Conservation (phyloP, 768 basidiomycete genomes). For the Roridomyces roridus region DNA sequence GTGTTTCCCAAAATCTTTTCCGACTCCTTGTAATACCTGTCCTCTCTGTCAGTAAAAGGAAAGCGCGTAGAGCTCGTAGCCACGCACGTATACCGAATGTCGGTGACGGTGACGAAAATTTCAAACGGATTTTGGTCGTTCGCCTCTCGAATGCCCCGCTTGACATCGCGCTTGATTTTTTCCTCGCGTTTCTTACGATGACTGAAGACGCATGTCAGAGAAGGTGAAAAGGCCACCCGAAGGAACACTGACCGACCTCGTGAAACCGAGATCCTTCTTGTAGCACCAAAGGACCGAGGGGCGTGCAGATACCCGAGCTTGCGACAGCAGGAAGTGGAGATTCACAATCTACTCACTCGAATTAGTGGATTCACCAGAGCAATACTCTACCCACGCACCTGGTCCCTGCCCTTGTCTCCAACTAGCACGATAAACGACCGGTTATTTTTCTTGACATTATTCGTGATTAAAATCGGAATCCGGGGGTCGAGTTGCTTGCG, state of each 20-base stretch:
- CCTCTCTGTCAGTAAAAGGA: constrained; percentile 1
- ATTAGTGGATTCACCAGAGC: constrained; percentile 2
- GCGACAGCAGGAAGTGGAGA: constrained; percentile 92
- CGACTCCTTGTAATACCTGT: constrained; percentile 94
- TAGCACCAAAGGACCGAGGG: constrained; percentile 98
- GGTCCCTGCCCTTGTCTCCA: constrained; percentile 92
- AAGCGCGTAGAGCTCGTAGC: neutral
- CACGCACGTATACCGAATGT: constrained; percentile 94
- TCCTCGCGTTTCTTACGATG: constrained; percentile 97
- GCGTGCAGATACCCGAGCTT: constrained; percentile 85
- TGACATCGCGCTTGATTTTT: constrained; percentile 96
- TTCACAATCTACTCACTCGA: constrained; percentile 75
- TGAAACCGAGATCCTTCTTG: constrained; percentile 98
- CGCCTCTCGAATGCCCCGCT: constrained; percentile 90
- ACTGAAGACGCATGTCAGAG: constrained; percentile 41
- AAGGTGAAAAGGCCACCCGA: constrained; percentile 9
- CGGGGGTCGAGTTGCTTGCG: constrained; percentile 91
- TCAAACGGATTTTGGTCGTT: constrained; percentile 98
- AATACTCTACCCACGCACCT: constrained; percentile 52
- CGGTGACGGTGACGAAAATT: constrained; percentile 97
- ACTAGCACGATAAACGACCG: constrained; percentile 96
- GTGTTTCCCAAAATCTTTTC: constrained; percentile 97
- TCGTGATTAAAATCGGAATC: constrained; percentile 89
- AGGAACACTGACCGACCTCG: constrained; percentile 62
- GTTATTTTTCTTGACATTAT: constrained; percentile 93